Evolutionary conservation across 192 early-diverging fungal genomes (phyloP).

Genomic region (Endogone sp.): DNA sequence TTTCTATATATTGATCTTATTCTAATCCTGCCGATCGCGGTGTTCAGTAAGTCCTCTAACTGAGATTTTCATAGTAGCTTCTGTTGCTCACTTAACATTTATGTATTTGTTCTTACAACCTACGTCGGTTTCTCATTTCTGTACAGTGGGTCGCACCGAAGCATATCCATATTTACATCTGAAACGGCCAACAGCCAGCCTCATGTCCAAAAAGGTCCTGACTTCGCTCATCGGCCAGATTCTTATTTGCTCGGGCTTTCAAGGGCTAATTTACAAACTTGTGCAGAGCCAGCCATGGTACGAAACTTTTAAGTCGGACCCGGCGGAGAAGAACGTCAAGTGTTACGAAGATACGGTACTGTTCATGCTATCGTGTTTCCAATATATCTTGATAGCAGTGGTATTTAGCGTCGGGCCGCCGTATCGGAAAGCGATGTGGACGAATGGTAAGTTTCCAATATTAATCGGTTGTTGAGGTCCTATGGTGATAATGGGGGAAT

Average conservation of each 20-base stretch:
- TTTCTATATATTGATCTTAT: conserved; percentile 94
- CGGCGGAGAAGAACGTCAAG: conserved; percentile 62
- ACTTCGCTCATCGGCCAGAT: conserved; percentile 90
- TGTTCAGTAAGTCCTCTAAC: conserved; percentile 51
- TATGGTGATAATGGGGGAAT: background rate
- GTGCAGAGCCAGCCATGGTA: conserved; percentile 79
- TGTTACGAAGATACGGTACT: conserved; percentile 91
- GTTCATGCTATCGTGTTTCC: conserved; percentile 88
- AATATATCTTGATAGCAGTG: conserved; percentile 87
- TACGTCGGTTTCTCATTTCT: background rate
- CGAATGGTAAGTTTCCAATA: conserved; percentile 65
- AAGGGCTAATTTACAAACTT: conserved; percentile 66
- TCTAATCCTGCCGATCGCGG: conserved; percentile 83
- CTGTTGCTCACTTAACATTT: no score
- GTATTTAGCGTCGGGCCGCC: conserved; percentile 97
- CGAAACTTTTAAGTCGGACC: conserved; percentile 49
- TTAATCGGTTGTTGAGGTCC: background rate
- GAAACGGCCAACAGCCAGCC: conserved; percentile 86
- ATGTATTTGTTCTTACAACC: no score
- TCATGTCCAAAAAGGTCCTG: conserved; percentile 88
- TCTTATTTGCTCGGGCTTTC: conserved; percentile 76
- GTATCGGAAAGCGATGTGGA: conserved; percentile 84
- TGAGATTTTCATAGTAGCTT: no score
- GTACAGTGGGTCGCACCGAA: conserved; percentile 82
- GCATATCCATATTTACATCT: conserved; percentile 66